Conservation (phyloP, 306 rosid species). For the Cercis canadensis region DNA sequence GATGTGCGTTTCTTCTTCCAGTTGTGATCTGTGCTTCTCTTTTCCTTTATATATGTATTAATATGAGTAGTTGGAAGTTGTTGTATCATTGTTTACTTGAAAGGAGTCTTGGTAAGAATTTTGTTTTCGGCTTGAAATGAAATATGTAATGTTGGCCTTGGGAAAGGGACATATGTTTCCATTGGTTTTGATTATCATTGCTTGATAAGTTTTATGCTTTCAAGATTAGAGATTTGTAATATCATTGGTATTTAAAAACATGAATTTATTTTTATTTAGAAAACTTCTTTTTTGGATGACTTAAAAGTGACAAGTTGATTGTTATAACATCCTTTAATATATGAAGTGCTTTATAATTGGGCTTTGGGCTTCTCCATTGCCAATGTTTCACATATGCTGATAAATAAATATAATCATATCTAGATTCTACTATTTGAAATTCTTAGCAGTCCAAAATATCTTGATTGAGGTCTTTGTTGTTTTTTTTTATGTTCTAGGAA, state of each 20-base stretch:
- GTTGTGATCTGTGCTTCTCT: background rate
- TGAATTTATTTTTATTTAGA: background rate
- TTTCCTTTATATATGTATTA: background rate
- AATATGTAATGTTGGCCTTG: background rate
- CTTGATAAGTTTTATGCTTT: background rate
- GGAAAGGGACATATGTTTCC: background rate
- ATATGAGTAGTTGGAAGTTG: background rate
- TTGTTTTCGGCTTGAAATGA: background rate
- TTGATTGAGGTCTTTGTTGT: background rate
- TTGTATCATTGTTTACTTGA: background rate
- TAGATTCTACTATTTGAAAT: background rate
- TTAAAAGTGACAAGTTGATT: constrained; percentile 4
- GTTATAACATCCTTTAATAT: background rate
- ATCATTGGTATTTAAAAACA: background rate
- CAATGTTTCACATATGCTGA: background rate
- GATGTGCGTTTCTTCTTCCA: too few relatives aligned
- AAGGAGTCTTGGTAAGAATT: background rate
- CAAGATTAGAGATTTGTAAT: too few relatives aligned
- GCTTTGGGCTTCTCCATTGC: background rate
- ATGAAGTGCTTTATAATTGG: background rate
- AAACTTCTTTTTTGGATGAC: background rate
- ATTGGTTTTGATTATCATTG: background rate
- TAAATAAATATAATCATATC: background rate
- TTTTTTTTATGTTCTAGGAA: background rate
- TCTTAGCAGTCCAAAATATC: constrained; percentile 11